These are phyloP conservation scores for Aspergillus sp. DNA, from an alignment of 2,329 filamentous ascomycete genomes.

Conservation along the genomic window DNA sequence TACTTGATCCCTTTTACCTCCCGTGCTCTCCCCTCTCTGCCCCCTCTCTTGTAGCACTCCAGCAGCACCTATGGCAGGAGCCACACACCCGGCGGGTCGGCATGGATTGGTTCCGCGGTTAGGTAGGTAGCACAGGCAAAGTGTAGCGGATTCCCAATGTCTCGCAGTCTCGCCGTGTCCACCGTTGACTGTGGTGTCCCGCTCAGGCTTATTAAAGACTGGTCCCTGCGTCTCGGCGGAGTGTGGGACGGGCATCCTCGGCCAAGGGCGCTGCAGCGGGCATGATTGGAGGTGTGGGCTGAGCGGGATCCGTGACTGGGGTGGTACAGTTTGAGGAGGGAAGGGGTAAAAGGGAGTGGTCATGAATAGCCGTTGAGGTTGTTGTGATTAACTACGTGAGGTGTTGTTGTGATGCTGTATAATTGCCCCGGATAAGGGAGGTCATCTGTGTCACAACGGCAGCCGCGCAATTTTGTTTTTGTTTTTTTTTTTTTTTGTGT, in stretches of 20 bases:
- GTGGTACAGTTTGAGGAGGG: background rate
- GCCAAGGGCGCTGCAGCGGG: conserved; percentile 8
- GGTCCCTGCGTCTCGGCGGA: conserved; percentile 24
- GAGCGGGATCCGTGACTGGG: background rate
- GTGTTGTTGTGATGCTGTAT: background rate
- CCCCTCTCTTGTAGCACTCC: background rate
- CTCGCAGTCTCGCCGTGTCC: background rate
- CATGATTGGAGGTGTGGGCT: conserved; percentile 8
- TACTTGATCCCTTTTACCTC: too few relatives aligned
- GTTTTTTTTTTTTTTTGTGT: background rate
- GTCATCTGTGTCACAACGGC: background rate
- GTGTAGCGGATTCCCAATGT: background rate
- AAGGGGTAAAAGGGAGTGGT: background rate
- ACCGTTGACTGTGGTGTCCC: background rate
- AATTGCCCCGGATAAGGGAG: background rate
- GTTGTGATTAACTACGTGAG: background rate
- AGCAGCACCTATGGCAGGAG: background rate
- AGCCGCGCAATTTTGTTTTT: background rate
- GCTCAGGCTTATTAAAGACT: conserved; percentile 21
- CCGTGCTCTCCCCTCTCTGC: background rate
- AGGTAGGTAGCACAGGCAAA: conserved; percentile 1
- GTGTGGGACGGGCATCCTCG: conserved; percentile 28
- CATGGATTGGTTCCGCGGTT: conserved; percentile 10
- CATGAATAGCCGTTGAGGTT: background rate
- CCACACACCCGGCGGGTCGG: conserved; percentile 19